Evolutionary conservation across 2,329 filamentous ascomycete genomes (phyloP), one percentile per base, ranked within the genome.

Genomic region (Blumeria graminis): DNA sequence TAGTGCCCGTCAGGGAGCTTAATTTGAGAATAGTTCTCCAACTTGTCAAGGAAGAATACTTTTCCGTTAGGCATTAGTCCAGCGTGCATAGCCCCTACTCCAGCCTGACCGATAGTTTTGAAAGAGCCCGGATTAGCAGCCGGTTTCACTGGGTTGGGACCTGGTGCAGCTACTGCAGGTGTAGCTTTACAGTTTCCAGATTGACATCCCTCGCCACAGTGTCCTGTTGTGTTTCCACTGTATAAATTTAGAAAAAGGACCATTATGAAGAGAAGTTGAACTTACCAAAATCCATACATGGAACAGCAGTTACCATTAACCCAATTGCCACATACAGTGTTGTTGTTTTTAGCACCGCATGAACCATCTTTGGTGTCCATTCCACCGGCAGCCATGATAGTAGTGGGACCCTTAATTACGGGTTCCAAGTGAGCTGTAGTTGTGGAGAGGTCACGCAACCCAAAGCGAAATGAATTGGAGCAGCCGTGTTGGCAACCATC

Each of bases 61-160:
- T 71, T 70, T 28, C 77, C 76, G 61, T 80, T 78, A 13, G 71
- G 74, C 69, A 80, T 70, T 22, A 81, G 69, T 61, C 71, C 75
- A 60, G 76, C 77, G 61, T 79, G 76, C 78, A 81, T 81, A n/a
- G 71, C 76, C 41, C 77, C 76, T n/a, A 80, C 77, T 61, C 78
- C 78, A 55, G 75, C 75, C 57, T 72, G 67, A n/a, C 76, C 77
- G 56, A 75, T 69, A 39, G 76, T 64, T 2, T 66, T 66, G 61
- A 79, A 72, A 39, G 66, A 66, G 34, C 73, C 74, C 36, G 70
- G 69, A 52, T 71, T 71, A 13, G 68, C 62, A 56, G 70, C 70
- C 13, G 64, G 66, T 35, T 72, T 72, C 45, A 73, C 72, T 22
- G 73, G 69, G 56, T 58, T 63, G 9, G 65, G 59, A 18, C 62